A percentile compares a stretch with the other conserved stretches of the same genome.
Evolutionary conservation across 495 filamentous ascomycete species (phyloP).

Genomic region (Penicillium longicatenatum): DNA sequence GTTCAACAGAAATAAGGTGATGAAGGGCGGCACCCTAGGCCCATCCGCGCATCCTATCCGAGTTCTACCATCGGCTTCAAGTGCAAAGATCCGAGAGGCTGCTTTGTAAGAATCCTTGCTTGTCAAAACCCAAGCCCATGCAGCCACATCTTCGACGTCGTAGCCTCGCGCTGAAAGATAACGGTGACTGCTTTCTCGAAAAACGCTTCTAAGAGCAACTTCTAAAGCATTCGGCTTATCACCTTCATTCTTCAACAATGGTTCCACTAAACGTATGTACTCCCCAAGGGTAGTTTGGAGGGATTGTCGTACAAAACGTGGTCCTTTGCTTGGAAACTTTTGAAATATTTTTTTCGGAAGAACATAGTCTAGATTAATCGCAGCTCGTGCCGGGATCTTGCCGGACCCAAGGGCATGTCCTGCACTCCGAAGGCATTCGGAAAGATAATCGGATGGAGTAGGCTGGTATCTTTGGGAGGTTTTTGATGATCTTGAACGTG

Average conservation of each 20-base stretch:
- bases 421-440: slow-evolving; percentile 34
- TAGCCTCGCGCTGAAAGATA: slow-evolving; percentile 46
- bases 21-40: slow-evolving; percentile 45
- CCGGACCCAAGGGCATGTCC: slow-evolving; percentile 24
- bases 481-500: background rate
- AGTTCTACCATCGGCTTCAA: slow-evolving; percentile 28
- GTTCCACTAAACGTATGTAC: slow-evolving; percentile 43
- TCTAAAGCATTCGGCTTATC: slow-evolving; percentile 18
- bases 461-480: slow-evolving; percentile 3
- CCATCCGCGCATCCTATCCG: slow-evolving; percentile 4
- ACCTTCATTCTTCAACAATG: slow-evolving; percentile 21
- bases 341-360: background rate
- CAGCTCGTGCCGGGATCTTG: background rate
- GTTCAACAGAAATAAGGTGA: slow-evolving; percentile 53
- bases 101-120: slow-evolving; percentile 42
- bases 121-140: slow-evolving; percentile 61
- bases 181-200: slow-evolving; percentile 26
- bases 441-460: slow-evolving; percentile 40
- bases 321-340: background rate
- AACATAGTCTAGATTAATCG: background rate
- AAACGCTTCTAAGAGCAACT: slow-evolving; percentile 36
- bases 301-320: slow-evolving; percentile 16
- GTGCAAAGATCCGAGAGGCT: slow-evolving; percentile 40
- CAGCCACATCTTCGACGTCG: slow-evolving; percentile 50
- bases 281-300: slow-evolving; percentile 42